These are phyloP conservation scores for Trichosporon ovoides DNA, from an alignment of 1,284 basidiomycete genomes.

Conservation along the genomic window DNA sequence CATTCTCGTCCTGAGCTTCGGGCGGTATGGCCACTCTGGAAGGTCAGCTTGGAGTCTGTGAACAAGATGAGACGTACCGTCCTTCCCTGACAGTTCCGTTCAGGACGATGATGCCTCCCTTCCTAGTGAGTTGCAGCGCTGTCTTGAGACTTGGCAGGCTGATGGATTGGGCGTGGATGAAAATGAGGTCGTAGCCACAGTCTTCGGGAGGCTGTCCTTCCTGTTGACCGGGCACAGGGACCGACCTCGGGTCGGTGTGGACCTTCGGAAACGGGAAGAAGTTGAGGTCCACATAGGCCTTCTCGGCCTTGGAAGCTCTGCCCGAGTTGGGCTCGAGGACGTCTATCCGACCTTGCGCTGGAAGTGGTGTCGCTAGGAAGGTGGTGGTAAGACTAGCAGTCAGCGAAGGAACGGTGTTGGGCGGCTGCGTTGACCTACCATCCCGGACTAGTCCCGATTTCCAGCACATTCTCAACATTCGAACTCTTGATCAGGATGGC, in stretches of 20 bases:
- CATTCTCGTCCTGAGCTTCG: slow-evolving; percentile 20
- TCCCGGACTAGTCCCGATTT: slow-evolving; percentile 43
- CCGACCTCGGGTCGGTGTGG: slow-evolving; percentile 28
- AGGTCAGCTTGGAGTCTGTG: not conserved
- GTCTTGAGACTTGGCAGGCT: slow-evolving; percentile 36
- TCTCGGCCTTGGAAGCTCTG: slow-evolving; percentile 35
- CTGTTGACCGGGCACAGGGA: slow-evolving; percentile 24
- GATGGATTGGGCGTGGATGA: slow-evolving; percentile 41
- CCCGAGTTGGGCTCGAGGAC: slow-evolving; percentile 34
- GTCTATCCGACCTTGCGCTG: slow-evolving; percentile 39
- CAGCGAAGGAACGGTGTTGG: too few species aligned
- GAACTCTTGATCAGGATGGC: slow-evolving; percentile 30
- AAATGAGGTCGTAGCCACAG: slow-evolving; percentile 39
- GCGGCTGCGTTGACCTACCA: slow-evolving; percentile 18
- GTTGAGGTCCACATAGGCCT: slow-evolving; percentile 38
- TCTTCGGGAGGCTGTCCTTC: slow-evolving; percentile 21
- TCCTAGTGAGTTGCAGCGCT: slow-evolving; percentile 29
- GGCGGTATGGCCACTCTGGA: slow-evolving; percentile 12
- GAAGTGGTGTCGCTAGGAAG: slow-evolving; percentile 36
- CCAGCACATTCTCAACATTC: slow-evolving; percentile 34
- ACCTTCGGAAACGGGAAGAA: slow-evolving; percentile 42
- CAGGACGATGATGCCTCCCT: slow-evolving; percentile 37
- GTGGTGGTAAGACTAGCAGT: slow-evolving; percentile 39
- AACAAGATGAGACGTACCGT: slow-evolving; percentile 24
- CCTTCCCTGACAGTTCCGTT: slow-evolving; percentile 40